A percentile compares a stretch with the other conserved stretches of the same genome.
These are phyloP conservation scores for Arabidopsis suecica DNA, from an alignment of 345 rosid species.

Conservation along the genomic window DNA sequence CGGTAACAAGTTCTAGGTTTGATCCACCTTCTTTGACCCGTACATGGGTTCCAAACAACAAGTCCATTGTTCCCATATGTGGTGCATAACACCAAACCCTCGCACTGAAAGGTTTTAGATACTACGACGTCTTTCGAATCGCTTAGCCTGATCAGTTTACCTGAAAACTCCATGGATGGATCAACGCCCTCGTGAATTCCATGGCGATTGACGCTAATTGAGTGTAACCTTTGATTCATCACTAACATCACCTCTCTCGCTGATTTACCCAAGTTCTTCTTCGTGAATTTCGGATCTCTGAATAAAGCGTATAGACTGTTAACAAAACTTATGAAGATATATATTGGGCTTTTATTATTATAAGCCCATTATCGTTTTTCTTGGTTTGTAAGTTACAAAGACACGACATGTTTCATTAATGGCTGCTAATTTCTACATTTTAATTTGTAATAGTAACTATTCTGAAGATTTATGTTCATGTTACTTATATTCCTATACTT, in stretches of 20 bases:
- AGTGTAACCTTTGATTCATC: background rate
- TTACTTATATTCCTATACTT: too few relatives aligned
- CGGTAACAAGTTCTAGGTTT: background rate
- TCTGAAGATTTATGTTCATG: too few relatives aligned
- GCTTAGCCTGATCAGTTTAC: background rate
- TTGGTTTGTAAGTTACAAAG: too few relatives aligned
- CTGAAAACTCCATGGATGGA: background rate
- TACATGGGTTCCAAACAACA: background rate
- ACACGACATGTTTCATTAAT: too few relatives aligned
- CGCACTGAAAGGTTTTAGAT: background rate
- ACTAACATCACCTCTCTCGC: background rate
- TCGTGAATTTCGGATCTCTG: conserved; percentile 2
- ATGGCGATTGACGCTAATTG: background rate
- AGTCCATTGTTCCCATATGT: background rate
- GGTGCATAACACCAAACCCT: background rate
- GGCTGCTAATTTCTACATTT: too few relatives aligned
- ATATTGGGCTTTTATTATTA: too few relatives aligned
- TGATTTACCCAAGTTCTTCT: background rate
- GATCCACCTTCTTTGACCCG: background rate
- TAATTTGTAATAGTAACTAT: too few relatives aligned
- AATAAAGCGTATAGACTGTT: background rate
- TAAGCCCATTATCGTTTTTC: too few relatives aligned
- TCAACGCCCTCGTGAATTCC: background rate
- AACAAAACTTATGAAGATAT: too few relatives aligned
- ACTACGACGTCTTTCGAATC: background rate